Evolutionary conservation across 306 rosid species (phyloP).

Genomic region (Citrullus colocynthis): DNA sequence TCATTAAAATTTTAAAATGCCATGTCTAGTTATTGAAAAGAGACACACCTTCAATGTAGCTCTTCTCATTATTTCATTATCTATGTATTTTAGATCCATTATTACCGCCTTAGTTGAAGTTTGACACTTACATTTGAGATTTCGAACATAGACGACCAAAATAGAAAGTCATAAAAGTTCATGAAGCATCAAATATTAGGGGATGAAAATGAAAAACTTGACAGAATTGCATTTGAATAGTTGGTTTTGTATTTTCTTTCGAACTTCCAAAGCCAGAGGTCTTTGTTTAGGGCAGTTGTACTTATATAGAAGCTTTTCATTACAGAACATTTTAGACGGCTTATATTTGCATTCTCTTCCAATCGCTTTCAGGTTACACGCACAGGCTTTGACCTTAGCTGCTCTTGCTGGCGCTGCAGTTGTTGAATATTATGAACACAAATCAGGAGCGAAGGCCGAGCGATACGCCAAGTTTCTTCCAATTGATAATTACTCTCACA

Average conservation of each 20-base stretch:
- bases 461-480: slow-evolving; percentile 31
- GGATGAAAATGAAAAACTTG: neutral
- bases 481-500: slow-evolving; percentile 24
- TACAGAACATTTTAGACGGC: neutral
- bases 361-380: slow-evolving; percentile 59
- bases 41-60: neutral
- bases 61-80: neutral
- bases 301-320: neutral
- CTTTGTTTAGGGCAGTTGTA: neutral
- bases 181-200: neutral
- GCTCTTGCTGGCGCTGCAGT: slow-evolving; percentile 83
- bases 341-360: neutral
- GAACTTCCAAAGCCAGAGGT: neutral
- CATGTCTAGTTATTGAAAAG: neutral
- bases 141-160: neutral
- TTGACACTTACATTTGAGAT: neutral
- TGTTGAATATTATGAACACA: slow-evolving; percentile 73
- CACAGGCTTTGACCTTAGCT: slow-evolving; percentile 87
- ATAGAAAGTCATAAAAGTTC: neutral
- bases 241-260: neutral
- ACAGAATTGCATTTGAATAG: neutral
- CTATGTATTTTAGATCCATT: neutral
- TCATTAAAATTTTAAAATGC: neutral
- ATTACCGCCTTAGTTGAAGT: neutral
- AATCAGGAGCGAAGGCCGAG: slow-evolving; percentile 27